Conservation (phyloP, 805 yeast species). For the Naumovozyma baii region DNA sequence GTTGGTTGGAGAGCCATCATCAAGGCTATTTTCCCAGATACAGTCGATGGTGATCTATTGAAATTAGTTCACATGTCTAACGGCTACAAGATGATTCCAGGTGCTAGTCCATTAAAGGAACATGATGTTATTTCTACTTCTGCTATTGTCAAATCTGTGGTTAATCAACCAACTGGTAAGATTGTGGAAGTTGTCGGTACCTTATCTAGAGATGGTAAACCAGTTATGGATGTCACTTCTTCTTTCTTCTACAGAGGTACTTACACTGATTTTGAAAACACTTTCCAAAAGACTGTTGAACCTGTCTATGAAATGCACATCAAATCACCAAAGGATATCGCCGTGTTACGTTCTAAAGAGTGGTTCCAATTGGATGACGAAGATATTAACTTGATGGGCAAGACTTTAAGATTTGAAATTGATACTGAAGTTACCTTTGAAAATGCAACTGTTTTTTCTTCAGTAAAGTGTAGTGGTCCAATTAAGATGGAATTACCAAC, state of each 20-base stretch:
- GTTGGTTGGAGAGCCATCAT: constrained; percentile 98
- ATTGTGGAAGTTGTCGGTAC: constrained; percentile 92
- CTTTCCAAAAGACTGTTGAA: constrained; percentile 82
- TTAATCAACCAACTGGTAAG: constrained; percentile 89
- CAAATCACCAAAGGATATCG: constrained; percentile 75
- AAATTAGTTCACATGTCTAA: constrained; percentile 90
- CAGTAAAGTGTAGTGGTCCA: constrained; percentile 77
- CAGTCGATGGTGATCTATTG: constrained; percentile 92
- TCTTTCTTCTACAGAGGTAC: constrained; percentile 94
- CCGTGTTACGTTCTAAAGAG: constrained; percentile 88
- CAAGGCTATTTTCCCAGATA: constrained; percentile 94
- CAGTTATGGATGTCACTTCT: constrained; percentile 90
- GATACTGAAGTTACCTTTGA: constrained; percentile 77
- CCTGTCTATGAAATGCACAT: constrained; percentile 75
- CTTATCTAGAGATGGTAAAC: constrained; percentile 59
- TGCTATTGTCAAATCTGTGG: constrained; percentile 80
- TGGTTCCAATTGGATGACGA: constrained; percentile 85
- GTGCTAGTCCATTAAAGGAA: constrained; percentile 78
- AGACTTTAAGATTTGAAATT: constrained; percentile 81
- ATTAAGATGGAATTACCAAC: constrained; percentile 85
- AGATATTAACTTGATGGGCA: constrained; percentile 59
- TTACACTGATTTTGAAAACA: constrained; percentile 79
- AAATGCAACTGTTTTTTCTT: constrained; percentile 62
- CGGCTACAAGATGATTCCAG: constrained; percentile 87
- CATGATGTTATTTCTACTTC: constrained; percentile 77